These are phyloP conservation scores for Sequoia sempervirens DNA, from an alignment of 75 land plant genomes.

Conservation along the genomic window DNA sequence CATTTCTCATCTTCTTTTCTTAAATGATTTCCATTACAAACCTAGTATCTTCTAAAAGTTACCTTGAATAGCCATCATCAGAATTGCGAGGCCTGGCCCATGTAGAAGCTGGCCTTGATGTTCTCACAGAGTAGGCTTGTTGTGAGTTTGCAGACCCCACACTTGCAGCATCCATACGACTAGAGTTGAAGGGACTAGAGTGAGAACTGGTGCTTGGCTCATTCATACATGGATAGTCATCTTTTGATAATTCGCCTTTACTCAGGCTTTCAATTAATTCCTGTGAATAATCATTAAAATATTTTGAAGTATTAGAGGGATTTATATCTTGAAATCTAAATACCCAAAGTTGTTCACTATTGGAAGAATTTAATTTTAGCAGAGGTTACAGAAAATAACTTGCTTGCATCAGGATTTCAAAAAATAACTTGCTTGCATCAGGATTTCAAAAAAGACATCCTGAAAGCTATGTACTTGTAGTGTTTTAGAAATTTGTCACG, in stretches of 20 bases:
- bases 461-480: neutral
- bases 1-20: neutral
- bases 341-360: neutral
- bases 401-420: too few relatives aligned
- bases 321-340: neutral
- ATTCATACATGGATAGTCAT: conserved; percentile 89
- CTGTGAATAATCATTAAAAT: conserved; percentile 26
- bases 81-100: conserved; percentile 77
- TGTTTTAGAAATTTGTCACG: neutral
- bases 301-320: neutral
- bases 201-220: conserved; percentile 50
- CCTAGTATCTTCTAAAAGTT: neutral
- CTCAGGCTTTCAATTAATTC: conserved; percentile 76
- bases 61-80: conserved; percentile 87
- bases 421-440: too few relatives aligned
- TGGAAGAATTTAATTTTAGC: neutral
- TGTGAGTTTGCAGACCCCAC: conserved; percentile 24
- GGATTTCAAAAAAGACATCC: neutral
- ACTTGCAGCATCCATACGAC: conserved; percentile 17
- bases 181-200: conserved; percentile 23
- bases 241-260: conserved; percentile 71
- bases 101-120: conserved; percentile 62
- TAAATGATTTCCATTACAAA: conserved; percentile 1
- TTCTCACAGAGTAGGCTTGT: conserved; percentile 70
- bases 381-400: neutral